Base-by-base conservation (phyloP, 208 protist genomes). In the Trypanosoma caninum region DNA sequence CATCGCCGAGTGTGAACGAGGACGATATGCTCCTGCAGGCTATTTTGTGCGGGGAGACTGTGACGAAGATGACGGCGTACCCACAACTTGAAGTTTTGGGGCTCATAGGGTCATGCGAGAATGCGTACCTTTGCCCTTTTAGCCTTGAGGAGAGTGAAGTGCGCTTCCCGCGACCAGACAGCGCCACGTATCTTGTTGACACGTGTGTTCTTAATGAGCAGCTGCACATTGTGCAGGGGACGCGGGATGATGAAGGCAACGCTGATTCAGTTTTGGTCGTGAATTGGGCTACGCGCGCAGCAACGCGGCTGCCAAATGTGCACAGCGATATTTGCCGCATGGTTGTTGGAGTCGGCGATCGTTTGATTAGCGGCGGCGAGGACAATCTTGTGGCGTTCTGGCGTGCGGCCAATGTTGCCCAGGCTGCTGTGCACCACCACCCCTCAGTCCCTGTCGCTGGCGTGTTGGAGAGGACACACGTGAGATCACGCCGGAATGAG, bases 81-180 rank as follows among this genome's bases (percentile, higher is more conserved):
- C 55, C 69, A 1, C 76, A 84, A 35, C 30, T 84, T 0, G 58
- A 44, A 31, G 38, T 53, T 9, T 46, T 78, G 16, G 65, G 76
- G 34, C 81, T 92, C 76, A 59, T 92, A 14, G 85, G 88, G 7
- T 91, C 72, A 18, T 91, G 84, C 57, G 88, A 95, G 69, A 95
- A 95, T 64, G 84, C 74, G 34, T 91, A 85, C 64, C 31, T 90
- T 22, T 89, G 66, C 51, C 82, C 88, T 1, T 75, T 74, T 65
- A 65, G 87, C 40, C 46, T 91, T 3, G 72, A 89, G 27, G 45
- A 84, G 56, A 33, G 41, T 3, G 82, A 92, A 54, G 55, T 56
- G 22, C 70, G 76, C 5, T 72, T 74, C 25, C n/a, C 31, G 0
- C 71, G 88, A 0, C 76, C 83, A 2, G 67, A 79, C 64, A 84